Evolutionary conservation across 192 early-diverging fungal species (phyloP).

Genomic region (Linnemannia elongata): DNA sequence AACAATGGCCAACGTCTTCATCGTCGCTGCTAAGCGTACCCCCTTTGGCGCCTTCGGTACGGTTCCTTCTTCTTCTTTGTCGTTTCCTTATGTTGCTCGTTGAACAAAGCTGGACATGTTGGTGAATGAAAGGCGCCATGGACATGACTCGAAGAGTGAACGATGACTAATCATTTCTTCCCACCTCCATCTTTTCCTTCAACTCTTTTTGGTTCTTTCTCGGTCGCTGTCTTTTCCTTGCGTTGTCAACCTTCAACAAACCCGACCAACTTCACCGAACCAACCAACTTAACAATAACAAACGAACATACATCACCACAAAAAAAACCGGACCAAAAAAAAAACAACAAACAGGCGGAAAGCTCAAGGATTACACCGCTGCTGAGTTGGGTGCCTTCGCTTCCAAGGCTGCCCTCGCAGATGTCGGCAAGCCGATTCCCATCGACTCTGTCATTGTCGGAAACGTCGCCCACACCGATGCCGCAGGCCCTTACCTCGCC

Average conservation of each 20-base stretch:
- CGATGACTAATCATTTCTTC: conserved; percentile 35
- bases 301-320: background rate
- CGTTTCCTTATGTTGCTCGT: background rate
- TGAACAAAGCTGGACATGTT: background rate
- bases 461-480: conserved; percentile 90
- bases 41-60: conserved; percentile 93
- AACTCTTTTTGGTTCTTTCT: background rate
- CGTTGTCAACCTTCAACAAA: background rate
- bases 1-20: conserved; percentile 76
- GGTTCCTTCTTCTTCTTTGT: background rate
- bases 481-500: conserved; percentile 90
- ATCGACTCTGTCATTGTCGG: conserved; percentile 96
- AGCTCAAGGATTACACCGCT: conserved; percentile 88
- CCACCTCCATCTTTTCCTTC: background rate
- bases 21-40: conserved; percentile 84
- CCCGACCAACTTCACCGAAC: background rate
- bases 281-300: background rate
- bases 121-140: background rate
- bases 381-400: conserved; percentile 91
- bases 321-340: background rate
- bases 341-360: conserved; percentile 66
- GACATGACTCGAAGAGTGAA: background rate
- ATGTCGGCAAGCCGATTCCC: conserved; percentile 76
- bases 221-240: background rate
- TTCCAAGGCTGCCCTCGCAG: conserved; percentile 88